Conservation (phyloP, 805 yeast genomes). For the Candida loeiensis region DNA sequence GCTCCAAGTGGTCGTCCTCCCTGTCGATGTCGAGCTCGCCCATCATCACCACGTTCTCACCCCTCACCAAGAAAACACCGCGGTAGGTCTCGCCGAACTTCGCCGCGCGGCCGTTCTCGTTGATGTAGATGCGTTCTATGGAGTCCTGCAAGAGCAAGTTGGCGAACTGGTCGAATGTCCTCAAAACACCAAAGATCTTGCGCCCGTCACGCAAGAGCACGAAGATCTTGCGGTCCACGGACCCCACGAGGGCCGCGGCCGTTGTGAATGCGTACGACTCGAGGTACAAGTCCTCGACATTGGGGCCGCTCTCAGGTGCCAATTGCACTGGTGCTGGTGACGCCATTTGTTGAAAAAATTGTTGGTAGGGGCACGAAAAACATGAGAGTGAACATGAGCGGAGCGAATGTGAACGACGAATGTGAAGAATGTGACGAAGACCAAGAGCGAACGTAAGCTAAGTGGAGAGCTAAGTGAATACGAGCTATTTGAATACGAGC, state of each 20-base stretch:
- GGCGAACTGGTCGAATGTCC: constrained; percentile 95
- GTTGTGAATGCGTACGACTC: constrained; percentile 84
- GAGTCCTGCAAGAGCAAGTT: constrained; percentile 91
- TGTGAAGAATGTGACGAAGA: too few species aligned
- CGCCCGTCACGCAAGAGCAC: constrained; percentile 89
- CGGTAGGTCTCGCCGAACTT: constrained; percentile 71
- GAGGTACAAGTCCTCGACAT: constrained; percentile 56
- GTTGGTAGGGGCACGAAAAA: constrained; percentile 6
- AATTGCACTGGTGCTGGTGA: constrained; percentile 7
- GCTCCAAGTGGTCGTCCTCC: constrained; percentile 67
- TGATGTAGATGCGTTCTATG: constrained; percentile 73
- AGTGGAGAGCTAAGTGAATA: too few species aligned
- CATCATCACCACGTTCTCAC: constrained; percentile 90
- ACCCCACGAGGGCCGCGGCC: constrained; percentile 85
- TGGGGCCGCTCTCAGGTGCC: constrained; percentile 23
- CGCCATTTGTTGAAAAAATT: constrained; percentile 8
- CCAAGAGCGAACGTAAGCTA: too few species aligned
- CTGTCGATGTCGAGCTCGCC: constrained; percentile 90
- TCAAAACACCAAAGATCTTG: constrained; percentile 77
- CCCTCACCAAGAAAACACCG: constrained; percentile 87
- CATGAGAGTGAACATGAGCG: too few species aligned
- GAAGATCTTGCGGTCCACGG: constrained; percentile 78
- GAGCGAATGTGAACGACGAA: too few species aligned
- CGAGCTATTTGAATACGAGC: too few species aligned
- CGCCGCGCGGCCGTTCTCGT: constrained; percentile 23